Evolutionary conservation across 306 rosid species (phyloP).

Genomic region (apple (Malus domestica)): ASM211411v1 NC_041791.1:9749001-9749500

Average conservation of each 20-base stretch:
- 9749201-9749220: not conserved
- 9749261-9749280: not conserved
- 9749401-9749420: too few relatives aligned
- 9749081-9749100: constrained; percentile 85
- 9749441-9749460: not conserved
- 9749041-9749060: constrained; percentile 81
- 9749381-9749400: too few relatives aligned
- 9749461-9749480: not conserved
- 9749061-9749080: constrained; percentile 75
- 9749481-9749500: constrained; percentile 11
- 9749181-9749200: constrained; percentile 68
- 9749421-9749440: not conserved
- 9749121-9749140: constrained; percentile 82
- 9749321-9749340: not conserved
- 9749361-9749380: not conserved
- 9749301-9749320: not conserved
- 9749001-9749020: constrained; percentile 10
- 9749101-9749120: constrained; percentile 92
- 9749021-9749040: constrained; percentile 19
- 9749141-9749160: constrained; percentile 87
- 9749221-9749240: not conserved
- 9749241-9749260: not conserved
- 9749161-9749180: constrained; percentile 95
- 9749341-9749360: not conserved
- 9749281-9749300: not conserved